Evolutionary conservation across 1,139 yeast species (phyloP), one percentile per base, ranked within the genome.

Genomic region (Pichia sp.): DNA sequence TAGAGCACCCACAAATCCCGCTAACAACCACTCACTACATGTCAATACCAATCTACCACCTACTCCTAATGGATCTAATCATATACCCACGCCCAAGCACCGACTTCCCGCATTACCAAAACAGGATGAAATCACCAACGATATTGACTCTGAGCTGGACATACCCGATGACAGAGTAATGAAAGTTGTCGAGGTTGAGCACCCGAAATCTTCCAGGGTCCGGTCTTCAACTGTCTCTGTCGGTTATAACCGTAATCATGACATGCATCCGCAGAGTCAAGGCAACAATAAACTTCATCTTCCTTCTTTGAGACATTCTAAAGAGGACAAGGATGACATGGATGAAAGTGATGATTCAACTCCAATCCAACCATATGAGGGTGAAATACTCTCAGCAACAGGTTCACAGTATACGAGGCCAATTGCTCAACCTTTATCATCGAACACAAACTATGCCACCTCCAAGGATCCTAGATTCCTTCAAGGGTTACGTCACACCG

Each of bases 111-210:
- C 14, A 10, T 4, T 23, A 4, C 15, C 11, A 3, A n/a, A 4
- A 23, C 12, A 23, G 8, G 8, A 8, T 8, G 11, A 7, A 23
- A 4, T 23, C 13, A 12, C 8, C 16, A 55, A 56, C 38, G 58
- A 53, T 39, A 37, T 54, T n/a, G 59, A 55, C 37, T 53, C 53
- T 14, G 52, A 51, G 5, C 33, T 54, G 16, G 56, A 52, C 29
- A 42, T 36, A 12, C 38, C 48, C 1, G 44, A 41, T 28, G 31
- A 40, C 21, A n/a, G 26, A n/a, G n/a, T n/a, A n/a, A n/a, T n/a
- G n/a, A n/a, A n/a, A n/a, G n/a, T n/a, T n/a, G 16, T 12, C 4
- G 10, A 16, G 24, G 6, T 32, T 10, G 31, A 22, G 18, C 31
- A 33, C 23, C 36, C 33, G n/a, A 36, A 32, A 32, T 13, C 12